Evolutionary conservation across 495 filamentous ascomycete genomes (phyloP), one percentile per base, ranked within the genome.

Genomic region (Aspergillus leporis): DNA sequence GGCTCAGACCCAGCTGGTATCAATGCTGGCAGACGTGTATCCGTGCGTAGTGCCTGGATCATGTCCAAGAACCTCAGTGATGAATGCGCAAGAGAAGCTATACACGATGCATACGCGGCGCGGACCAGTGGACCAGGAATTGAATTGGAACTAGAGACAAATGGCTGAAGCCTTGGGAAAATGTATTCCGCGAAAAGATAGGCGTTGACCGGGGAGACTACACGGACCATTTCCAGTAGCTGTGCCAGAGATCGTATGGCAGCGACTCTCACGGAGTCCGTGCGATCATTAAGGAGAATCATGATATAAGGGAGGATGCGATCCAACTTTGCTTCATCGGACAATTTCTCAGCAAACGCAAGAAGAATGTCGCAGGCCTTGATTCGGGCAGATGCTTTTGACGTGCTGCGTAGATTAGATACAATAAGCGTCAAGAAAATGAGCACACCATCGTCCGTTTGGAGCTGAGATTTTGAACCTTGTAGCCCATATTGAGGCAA

Each of bases 261-360:
- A 28, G 91, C 85, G 23, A 95, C 82, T 59, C 90, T 90, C 23
- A 98, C 93, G 50, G 88, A 78, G 62, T 96, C 90, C 13, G 84
- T 83, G 52, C 87, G 82, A 70, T 99, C 95, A 61, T 85, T 87
- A 19, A 98, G 73, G 28, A 97, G 69, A 25, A 84, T 78, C 70
- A 96, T 88, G 22, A 97, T 74, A 63, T 97, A 96, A 8, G 95
- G 95, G 32, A 99, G 80, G 25, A 97, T 87, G 40, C 95, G 87
- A 72, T 99, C 95, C 53, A 99, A 80, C 67, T 98, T 99, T 12
- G 93, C 93, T 66, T 99, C 95, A 69, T 99, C 95, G 0, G 94
- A 94, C 36, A 97, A 70, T 50, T 89, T 84, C 72, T 98, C 92
- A 7, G 92, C 87, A 71, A 98, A 97, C 16, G 93, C 94, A 19